Conservation (phyloP, 2,329 filamentous ascomycete species). For the Gaeumannomyces tritici region DNA sequence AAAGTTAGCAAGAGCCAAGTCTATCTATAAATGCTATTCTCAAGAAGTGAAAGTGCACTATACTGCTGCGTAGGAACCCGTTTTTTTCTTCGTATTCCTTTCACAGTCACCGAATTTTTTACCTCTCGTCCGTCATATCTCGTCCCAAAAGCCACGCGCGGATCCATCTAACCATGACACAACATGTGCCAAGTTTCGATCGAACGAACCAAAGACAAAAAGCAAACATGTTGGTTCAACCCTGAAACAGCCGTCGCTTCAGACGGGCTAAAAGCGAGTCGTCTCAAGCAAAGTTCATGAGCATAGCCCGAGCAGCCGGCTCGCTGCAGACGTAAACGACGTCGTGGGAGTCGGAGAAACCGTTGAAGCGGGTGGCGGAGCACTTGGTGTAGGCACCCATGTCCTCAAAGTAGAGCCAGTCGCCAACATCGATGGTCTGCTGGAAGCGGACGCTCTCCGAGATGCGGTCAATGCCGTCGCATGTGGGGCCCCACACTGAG, state of each 20-base stretch:
- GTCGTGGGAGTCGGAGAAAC: constrained; percentile 86
- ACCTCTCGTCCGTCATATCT: not conserved
- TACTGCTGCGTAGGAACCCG: not conserved
- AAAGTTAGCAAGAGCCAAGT: not conserved
- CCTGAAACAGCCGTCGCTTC: too few species aligned
- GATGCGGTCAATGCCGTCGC: constrained; percentile 95
- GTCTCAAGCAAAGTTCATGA: not conserved
- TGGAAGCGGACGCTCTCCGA: constrained; percentile 69
- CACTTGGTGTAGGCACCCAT: constrained; percentile 99
- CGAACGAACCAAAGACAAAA: not conserved
- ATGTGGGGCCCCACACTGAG: constrained; percentile 96
- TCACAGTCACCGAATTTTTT: not conserved
- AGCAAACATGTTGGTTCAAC: too few species aligned
- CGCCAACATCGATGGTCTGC: constrained; percentile 76
- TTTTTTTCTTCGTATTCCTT: not conserved
- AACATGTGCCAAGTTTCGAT: not conserved
- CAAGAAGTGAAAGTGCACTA: not conserved
- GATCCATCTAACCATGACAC: not conserved
- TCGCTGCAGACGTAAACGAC: constrained; percentile 94
- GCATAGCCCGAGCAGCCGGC: constrained; percentile 62
- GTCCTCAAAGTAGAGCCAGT: constrained; percentile 97
- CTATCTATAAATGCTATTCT: not conserved
- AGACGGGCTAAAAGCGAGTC: too few species aligned
- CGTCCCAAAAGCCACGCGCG: not conserved
- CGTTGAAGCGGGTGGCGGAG: constrained; percentile 95